Conservation (phyloP, 306 rosid species). For the Luffa aegyptiaca region DNA sequence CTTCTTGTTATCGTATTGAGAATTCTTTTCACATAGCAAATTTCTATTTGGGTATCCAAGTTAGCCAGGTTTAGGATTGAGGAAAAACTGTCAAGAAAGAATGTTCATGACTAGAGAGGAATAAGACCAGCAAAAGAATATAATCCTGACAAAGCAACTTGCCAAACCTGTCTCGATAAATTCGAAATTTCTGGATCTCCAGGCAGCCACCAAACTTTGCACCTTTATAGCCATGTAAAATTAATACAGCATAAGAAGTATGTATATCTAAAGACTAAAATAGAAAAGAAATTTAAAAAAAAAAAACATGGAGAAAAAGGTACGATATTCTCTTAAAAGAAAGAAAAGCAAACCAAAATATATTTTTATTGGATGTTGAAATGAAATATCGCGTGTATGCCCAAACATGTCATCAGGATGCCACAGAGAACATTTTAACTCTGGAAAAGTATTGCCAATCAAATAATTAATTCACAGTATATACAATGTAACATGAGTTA, state of each 20-base stretch:
- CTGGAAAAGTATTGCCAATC: slow-evolving; percentile 33
- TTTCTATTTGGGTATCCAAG: no score
- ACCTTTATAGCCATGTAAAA: slow-evolving; percentile 39
- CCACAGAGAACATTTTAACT: slow-evolving; percentile 61
- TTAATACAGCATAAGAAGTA: background rate
- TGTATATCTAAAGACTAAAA: background rate
- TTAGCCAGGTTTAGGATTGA: no score
- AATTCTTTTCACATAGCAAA: no score
- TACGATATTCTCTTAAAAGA: background rate
- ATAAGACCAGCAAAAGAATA: background rate
- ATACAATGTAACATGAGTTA: background rate
- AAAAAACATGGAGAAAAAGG: slow-evolving; percentile 13
- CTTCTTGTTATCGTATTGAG: no score
- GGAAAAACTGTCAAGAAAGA: background rate
- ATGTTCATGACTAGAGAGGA: background rate
- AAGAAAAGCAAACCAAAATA: slow-evolving; percentile 58
- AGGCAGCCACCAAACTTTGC: slow-evolving; percentile 77
- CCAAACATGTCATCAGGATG: slow-evolving; percentile 55
- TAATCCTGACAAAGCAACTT: background rate
- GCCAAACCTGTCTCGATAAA: slow-evolving; percentile 64
- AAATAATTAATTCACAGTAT: background rate
- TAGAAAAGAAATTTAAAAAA: background rate
- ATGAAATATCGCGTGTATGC: slow-evolving; percentile 67
- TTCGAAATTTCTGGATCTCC: slow-evolving; percentile 67
- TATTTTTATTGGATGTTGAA: slow-evolving; percentile 89